Evolutionary conservation across 345 rosid genomes (phyloP), one percentile per base, ranked within the genome.

Genomic region (Eucalyptus polyanthemos): DNA sequence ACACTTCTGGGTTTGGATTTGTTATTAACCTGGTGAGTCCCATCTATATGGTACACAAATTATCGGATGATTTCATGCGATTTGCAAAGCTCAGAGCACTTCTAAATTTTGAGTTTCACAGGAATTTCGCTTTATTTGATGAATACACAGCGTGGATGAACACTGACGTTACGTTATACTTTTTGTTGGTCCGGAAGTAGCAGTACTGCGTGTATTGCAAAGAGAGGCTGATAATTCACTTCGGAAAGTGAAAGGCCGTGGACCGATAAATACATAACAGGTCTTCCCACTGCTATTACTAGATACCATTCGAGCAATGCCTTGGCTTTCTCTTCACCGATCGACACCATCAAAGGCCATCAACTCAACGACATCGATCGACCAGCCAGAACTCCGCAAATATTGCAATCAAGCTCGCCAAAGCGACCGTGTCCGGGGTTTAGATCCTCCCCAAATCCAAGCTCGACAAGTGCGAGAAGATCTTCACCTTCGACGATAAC

Each of bases 391-490:
- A 44, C 27, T 34, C 13, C 29, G 29, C 45, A 62, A 25, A 88
- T 16, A 51, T 12, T 15, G 88, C 87, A 50, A 34, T 15, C 60
- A 50, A 72, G 14, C 34, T 88, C 40, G 44, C 87, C 87, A 42
- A 50, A 29, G 19, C 34, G 47, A 50, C 8, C 8, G 50, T 51
- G 29, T n/a, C 67, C 24, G 83, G 89, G 44, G 90, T 92, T 60
- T 87, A 95, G 93, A 95, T 95, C 53, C 93, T 95, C 50, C 94
- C 97, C n/a, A 95, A 95, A 91, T 95, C 96, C 40, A 95, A 92
- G 89, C 95, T 95, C 24, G 93, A 94, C 60, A 91, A 91, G 88
- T 95, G 96, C 91, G 94, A 92, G 93, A 94, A 92, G 91, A 88
- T 76, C 44, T 90, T 92, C 11, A 90, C 76, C 44, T 88, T 90